Conservation (phyloP, 306 rosid genomes). For the Medicago arabica region DNA sequence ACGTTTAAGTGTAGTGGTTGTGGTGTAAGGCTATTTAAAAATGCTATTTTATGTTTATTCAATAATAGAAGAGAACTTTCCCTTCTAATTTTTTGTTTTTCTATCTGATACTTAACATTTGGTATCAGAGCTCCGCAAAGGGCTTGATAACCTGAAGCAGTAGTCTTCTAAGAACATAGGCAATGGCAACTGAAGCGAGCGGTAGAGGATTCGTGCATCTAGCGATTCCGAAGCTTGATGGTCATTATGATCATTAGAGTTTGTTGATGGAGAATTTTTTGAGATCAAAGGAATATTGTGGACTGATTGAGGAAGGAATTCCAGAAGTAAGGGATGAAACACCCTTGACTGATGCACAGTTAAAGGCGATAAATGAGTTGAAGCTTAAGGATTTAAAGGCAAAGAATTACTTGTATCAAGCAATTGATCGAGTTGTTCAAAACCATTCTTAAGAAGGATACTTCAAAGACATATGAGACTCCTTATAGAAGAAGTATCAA, state of each 20-base stretch:
- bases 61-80: no score
- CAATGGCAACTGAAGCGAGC: neutral
- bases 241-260: neutral
- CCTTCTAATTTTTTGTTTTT: no score
- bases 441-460: constrained; percentile 3
- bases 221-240: neutral
- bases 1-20: no score
- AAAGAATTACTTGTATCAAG: neutral
- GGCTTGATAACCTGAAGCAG: neutral
- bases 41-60: no score
- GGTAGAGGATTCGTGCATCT: neutral
- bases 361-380: no score
- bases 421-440: neutral
- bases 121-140: neutral
- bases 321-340: no score
- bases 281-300: no score
- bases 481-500: constrained; percentile 6
- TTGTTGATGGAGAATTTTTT: no score
- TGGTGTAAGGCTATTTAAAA: no score
- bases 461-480: neutral
- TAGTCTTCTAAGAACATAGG: neutral
- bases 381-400: neutral
- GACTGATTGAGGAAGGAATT: no score
- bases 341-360: no score
- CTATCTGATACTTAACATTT: neutral